Evolutionary conservation across 805 yeast species (phyloP), one percentile per base, ranked within the genome.

Genomic region (Suhomyces sp.): DNA sequence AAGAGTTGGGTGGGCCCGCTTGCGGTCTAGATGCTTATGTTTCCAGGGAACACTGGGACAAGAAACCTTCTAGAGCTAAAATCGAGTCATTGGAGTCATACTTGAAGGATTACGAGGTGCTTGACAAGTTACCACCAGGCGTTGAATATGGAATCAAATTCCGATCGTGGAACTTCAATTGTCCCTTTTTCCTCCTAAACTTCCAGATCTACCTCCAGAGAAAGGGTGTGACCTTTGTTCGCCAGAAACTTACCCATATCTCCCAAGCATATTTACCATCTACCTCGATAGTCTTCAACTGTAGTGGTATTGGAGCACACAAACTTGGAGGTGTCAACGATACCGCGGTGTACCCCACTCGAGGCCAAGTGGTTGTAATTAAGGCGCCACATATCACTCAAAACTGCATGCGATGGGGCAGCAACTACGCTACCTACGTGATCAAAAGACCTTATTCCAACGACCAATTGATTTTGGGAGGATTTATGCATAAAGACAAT

Each of bases 321-420:
- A 53, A 57, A 2, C 60, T 86, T 5, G 79, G 79, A 6, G 93
- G 90, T 9, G 86, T 82, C 12, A 60, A 64, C 14, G 95, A 86
- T 50, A 42, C 61, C 6, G 59, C 63, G 1, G 74, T 81, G 13
- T 82, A 79, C 46, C 91, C 95, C 6, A 77, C 85, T 1, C 66
- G 95, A 39, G 95, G 95, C 4, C 95, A 85, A 51, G 88, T 84
- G 17, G 81, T 83, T 13, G 80, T 83, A 7, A 69, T 84, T 15
- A 72, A 68, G 41, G 87, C 88, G 0, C 88, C 88, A 3, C 83
- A 81, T 47, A 65, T 83, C 40, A 63, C 62, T 21, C 78, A 76
- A 47, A 83, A 82, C 53, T 60, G 58, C 41, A 51, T 77, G 67
- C 60, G 76, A 34, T 79, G 84, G 84, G 82, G 83, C n/a, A 58